Evolutionary conservation across 192 early-diverging fungal species (phyloP).

Genomic region (Hyaloraphidium curvatum): DNA sequence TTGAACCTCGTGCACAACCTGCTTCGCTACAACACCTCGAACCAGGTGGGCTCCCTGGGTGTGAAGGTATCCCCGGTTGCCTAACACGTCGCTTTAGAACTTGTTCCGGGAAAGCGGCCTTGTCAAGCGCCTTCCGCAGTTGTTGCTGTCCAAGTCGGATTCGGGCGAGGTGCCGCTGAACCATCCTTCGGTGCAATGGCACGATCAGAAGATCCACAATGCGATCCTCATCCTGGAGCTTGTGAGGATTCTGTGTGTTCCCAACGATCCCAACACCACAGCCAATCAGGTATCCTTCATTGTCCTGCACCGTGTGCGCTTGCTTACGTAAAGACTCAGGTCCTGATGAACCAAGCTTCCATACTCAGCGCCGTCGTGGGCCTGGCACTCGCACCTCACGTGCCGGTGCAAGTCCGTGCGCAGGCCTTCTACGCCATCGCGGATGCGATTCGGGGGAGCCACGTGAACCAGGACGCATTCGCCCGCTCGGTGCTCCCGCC

Average conservation of each 20-base stretch:
- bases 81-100: conserved; percentile 27
- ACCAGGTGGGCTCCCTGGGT: conserved; percentile 45
- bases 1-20: conserved; percentile 81
- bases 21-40: conserved; percentile 87
- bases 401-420: conserved; percentile 12
- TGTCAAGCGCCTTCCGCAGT: conserved; percentile 65
- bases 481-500: conserved; percentile 46
- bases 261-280: conserved; percentile 66
- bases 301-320: neutral
- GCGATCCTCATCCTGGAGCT: conserved; percentile 74
- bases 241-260: conserved; percentile 72
- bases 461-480: conserved; percentile 57
- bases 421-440: conserved; percentile 66
- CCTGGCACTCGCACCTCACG: conserved; percentile 47
- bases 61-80: neutral
- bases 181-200: conserved; percentile 36
- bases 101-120: conserved; percentile 92
- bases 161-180: neutral
- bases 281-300: conserved; percentile 54
- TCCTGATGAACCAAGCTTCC: conserved; percentile 67
- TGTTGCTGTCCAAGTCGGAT: conserved; percentile 29
- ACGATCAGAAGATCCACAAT: conserved; percentile 69
- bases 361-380: conserved; percentile 65
- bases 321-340: conserved; percentile 30
- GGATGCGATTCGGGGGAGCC: conserved; percentile 58